A percentile compares a stretch with the other conserved stretches of the same genome.
These are phyloP conservation scores for Buxus sempervirens DNA, from an alignment of 164 flowering plant species.

Conservation along the genomic window DNA sequence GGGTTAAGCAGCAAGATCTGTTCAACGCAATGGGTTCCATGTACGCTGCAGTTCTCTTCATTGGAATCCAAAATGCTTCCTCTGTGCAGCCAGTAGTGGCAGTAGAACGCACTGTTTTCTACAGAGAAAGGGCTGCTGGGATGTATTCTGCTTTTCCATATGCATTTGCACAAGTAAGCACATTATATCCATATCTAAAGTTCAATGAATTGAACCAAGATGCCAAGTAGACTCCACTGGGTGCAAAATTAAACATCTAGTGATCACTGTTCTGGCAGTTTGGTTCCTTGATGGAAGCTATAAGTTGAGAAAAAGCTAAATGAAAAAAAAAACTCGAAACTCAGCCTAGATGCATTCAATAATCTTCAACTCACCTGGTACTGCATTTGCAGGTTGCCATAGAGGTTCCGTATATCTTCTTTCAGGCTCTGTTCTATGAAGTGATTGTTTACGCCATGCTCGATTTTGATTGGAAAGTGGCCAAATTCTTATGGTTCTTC, in stretches of 20 bases:
- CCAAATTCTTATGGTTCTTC: slow-evolving; percentile 56
- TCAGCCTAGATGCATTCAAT: no score
- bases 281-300: no score
- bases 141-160: slow-evolving; percentile 61
- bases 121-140: slow-evolving; percentile 60
- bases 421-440: slow-evolving; percentile 40
- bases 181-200: background rate
- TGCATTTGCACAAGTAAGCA: slow-evolving; percentile 52
- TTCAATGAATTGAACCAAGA: no score
- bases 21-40: slow-evolving; percentile 64
- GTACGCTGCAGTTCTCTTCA: slow-evolving; percentile 52
- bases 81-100: slow-evolving; percentile 61
- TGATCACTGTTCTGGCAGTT: no score
- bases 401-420: slow-evolving; percentile 47
- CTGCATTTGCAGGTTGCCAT: slow-evolving; percentile 33
- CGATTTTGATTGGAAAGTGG: slow-evolving; percentile 55
- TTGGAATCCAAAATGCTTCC: slow-evolving; percentile 48
- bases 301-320: no score
- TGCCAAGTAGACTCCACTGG: no score
- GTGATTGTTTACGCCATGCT: slow-evolving; percentile 59
- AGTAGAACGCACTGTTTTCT: slow-evolving; percentile 53
- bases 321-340: no score
- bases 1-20: slow-evolving; percentile 33
- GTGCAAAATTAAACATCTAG: no score
- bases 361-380: background rate